Evolutionary conservation across 1,284 basidiomycete genomes (phyloP).

Genomic region (Phylloporus sp.): DNA sequence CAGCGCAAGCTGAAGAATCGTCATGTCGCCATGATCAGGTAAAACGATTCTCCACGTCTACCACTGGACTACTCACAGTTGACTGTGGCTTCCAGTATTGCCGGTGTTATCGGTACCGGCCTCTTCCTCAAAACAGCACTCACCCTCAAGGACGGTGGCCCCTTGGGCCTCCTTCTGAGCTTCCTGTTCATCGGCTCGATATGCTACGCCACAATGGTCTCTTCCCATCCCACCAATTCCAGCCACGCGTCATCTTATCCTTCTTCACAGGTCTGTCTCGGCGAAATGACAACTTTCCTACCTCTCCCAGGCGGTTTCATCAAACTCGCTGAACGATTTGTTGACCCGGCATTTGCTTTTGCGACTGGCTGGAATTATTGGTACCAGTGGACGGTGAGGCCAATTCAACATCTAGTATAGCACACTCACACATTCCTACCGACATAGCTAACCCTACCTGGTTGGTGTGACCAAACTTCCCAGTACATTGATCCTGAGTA

Average conservation of each 20-base stretch:
- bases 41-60: background rate
- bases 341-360: conserved; percentile 28
- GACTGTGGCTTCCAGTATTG: conserved; percentile 28
- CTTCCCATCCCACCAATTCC: background rate
- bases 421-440: background rate
- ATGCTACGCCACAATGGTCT: conserved; percentile 38
- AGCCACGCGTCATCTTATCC: background rate
- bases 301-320: conserved; percentile 65
- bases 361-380: background rate
- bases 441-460: conserved; percentile 31
- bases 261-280: conserved; percentile 36
- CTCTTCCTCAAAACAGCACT: conserved; percentile 46
- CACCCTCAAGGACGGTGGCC: conserved; percentile 37
- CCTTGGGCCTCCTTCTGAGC: conserved; percentile 38
- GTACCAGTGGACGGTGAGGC: background rate
- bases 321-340: conserved; percentile 68
- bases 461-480: conserved; percentile 14
- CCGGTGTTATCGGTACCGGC: conserved; percentile 55
- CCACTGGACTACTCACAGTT: background rate
- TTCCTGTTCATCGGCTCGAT: conserved; percentile 40
- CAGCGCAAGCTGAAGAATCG: conserved; percentile 38
- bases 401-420: background rate
- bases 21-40: conserved; percentile 42
- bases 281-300: conserved; percentile 41
- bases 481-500: conserved; percentile 2